Base-by-base conservation (phyloP, 1,139 yeast species). In the Sugiyamaella castrensis region DNA sequence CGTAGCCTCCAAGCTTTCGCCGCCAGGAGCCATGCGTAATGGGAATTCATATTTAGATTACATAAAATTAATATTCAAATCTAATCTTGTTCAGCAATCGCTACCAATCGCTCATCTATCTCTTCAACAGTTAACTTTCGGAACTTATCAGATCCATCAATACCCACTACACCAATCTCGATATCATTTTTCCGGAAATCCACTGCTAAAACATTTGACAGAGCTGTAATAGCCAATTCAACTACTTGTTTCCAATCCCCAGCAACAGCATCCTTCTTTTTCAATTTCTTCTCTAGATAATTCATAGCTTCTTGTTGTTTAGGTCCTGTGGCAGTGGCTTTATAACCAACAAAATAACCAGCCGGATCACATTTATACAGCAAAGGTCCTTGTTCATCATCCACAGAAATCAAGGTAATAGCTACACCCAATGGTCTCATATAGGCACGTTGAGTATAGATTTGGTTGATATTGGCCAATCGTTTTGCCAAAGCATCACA, bases 361-460 rank as follows among this genome's bases (percentile, higher is more conserved):
- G 98, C 98, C 27, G 98, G 98, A 69, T 92, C 98, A 59, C 95
- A 84, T 72, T 92, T 92, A 73, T 79, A 88, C 55, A 92, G 76
- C 62, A 82, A 81, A n/a, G 98, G 96, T 0, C 98, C 98, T 53
- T 74, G 69, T 66, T 84, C 92, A 63, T 87, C 96, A 67, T 91
- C 98, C 51, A 85, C 83, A 43, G 94, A 82, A 53, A 91, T 79
- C 63, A 92, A 85, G 19, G 97, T 89, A 63, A 89, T 77, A 28
- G 96, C 88, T 50, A 89, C 96, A 35, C 97, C 97, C 57, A 91
- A 75, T 27, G 98, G 98, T 69, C 98, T 81, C 98, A 92, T 92
- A 69, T 92, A 92, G n/a, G 98, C 98, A 66, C 98, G 79, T 71
- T 92, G 98, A 40, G 98, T 92, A 69, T 89, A 92, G 57, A 92